Evolutionary conservation across 345 rosid genomes (phyloP).

Genomic region (Raphanus sativus): DNA sequence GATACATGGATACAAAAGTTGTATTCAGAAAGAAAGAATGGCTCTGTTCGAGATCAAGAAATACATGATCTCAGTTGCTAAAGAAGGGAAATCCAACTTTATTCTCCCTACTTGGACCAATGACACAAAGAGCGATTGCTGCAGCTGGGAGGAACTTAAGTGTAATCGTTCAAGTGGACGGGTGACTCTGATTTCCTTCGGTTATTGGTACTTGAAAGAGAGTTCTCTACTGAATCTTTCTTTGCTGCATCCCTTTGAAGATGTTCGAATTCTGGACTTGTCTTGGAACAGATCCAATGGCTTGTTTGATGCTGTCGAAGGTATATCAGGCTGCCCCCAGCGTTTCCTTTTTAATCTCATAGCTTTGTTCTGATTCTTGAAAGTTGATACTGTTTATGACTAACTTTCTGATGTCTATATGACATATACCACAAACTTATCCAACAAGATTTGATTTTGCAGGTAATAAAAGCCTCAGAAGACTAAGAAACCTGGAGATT

Average conservation of each 20-base stretch:
- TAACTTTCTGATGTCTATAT: too few relatives aligned
- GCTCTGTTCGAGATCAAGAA: background rate
- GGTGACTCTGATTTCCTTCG: background rate
- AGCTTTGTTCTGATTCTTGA: background rate
- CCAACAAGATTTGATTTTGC: background rate
- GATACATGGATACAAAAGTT: background rate
- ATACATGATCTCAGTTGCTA: background rate
- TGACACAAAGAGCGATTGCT: constrained; percentile 16
- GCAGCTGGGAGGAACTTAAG: background rate
- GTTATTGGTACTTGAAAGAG: rapidly evolving
- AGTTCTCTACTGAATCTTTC: constrained; percentile 1
- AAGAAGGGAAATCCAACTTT: background rate
- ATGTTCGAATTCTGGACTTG: background rate
- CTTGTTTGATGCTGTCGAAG: constrained; percentile 8
- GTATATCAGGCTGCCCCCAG: background rate
- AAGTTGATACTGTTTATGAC: background rate
- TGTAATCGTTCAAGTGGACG: constrained; percentile 5
- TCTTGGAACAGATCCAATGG: background rate
- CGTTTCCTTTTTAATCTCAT: background rate
- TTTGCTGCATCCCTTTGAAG: constrained; percentile 28
- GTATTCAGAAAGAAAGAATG: background rate
- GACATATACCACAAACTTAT: too few relatives aligned
- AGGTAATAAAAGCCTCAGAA: background rate
- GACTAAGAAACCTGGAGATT: background rate
- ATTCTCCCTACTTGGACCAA: background rate